Conservation (phyloP, 441 rosid genomes). For the Flueggea neowawraea region DNA sequence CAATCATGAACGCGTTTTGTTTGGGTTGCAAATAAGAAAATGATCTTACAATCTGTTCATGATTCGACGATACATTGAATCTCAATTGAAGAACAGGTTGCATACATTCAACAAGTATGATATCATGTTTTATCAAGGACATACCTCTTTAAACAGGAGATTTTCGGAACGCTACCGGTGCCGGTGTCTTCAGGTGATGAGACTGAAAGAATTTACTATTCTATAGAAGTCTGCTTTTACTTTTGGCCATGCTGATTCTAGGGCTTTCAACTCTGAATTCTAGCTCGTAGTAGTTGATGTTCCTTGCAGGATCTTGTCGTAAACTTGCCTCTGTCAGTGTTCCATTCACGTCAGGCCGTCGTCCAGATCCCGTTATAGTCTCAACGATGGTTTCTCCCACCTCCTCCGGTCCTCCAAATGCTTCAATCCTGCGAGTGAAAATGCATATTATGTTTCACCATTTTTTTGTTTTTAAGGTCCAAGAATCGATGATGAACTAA, state of each 20-base stretch:
- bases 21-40: too few species aligned
- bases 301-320: slow-evolving; percentile 44
- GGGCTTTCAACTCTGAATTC: slow-evolving; percentile 80
- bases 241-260: slow-evolving; percentile 60
- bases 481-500: neutral
- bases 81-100: too few species aligned
- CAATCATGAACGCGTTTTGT: too few species aligned
- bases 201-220: slow-evolving; percentile 57
- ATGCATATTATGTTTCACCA: neutral
- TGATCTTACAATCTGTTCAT: too few species aligned
- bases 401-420: slow-evolving; percentile 75
- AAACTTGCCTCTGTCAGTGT: slow-evolving; percentile 48
- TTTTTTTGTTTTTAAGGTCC: neutral
- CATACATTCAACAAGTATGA: too few species aligned
- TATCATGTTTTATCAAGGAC: too few species aligned
- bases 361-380: slow-evolving; percentile 46
- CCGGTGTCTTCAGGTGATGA: slow-evolving; percentile 30
- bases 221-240: slow-evolving; percentile 37
- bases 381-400: slow-evolving; percentile 69
- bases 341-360: slow-evolving; percentile 48
- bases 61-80: too few species aligned
- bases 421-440: slow-evolving; percentile 51
- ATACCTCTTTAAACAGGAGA: too few species aligned
- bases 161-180: neutral
- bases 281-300: slow-evolving; percentile 55